A percentile compares a stretch with the other conserved stretches of the same genome.
Evolutionary conservation across 441 rosid genomes (phyloP).

Genomic region (Gossypium schwendimanii): DNA sequence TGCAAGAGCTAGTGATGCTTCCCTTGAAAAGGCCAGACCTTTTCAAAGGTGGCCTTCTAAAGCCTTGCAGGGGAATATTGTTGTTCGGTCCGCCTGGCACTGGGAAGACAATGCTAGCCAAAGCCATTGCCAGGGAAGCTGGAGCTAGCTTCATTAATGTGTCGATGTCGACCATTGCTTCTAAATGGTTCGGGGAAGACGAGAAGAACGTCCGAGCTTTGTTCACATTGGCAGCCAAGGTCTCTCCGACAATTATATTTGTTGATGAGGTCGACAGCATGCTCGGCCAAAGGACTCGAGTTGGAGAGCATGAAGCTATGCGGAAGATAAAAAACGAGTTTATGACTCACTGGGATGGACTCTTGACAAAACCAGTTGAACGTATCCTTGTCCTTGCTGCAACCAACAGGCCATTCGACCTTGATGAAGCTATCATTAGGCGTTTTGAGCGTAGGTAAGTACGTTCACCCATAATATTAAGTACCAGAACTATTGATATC

Average conservation of each 20-base stretch:
- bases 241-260: constrained; percentile 65
- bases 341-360: constrained; percentile 81
- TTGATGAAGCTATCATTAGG: constrained; percentile 73
- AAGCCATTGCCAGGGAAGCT: constrained; percentile 72
- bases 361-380: constrained; percentile 51
- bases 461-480: background rate
- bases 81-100: constrained; percentile 85
- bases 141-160: constrained; percentile 77
- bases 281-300: constrained; percentile 70
- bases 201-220: constrained; percentile 75
- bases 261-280: constrained; percentile 86
- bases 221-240: constrained; percentile 69
- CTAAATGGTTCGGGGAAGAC: constrained; percentile 40
- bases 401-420: constrained; percentile 79
- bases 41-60: constrained; percentile 58
- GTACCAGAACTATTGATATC: background rate
- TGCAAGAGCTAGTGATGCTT: constrained; percentile 79
- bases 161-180: constrained; percentile 56
- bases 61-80: constrained; percentile 72
- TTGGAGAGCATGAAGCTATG: constrained; percentile 83
- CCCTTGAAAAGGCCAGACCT: constrained; percentile 72
- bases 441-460: constrained; percentile 71
- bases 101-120: constrained; percentile 76
- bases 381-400: constrained; percentile 75
- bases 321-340: constrained; percentile 79